A percentile compares a stretch with the other conserved stretches of the same genome.
Evolutionary conservation across 805 yeast species (phyloP).

Genomic region (Teunomyces atbi): DNA sequence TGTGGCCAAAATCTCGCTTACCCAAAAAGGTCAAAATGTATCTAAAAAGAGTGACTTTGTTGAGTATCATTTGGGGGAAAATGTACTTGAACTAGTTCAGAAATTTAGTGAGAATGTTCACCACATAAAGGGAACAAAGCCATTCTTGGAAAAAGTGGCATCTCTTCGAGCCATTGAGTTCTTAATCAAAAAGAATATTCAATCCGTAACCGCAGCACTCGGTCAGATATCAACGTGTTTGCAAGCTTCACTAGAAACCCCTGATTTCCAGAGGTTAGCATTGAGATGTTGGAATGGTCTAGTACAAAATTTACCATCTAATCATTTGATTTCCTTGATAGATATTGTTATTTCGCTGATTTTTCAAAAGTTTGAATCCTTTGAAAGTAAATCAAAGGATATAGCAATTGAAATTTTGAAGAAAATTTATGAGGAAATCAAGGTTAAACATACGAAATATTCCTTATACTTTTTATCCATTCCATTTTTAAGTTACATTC

Average conservation of each 20-base stretch:
- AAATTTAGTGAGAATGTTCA: slow-evolving; percentile 77
- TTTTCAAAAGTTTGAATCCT: slow-evolving; percentile 60
- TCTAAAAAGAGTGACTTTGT: slow-evolving; percentile 21
- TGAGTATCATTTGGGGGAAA: slow-evolving; percentile 21
- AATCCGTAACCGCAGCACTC: slow-evolving; percentile 53
- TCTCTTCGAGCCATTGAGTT: slow-evolving; percentile 74
- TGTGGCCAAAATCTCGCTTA: slow-evolving; percentile 29
- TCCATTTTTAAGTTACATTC: slow-evolving; percentile 33
- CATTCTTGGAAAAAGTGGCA: slow-evolving; percentile 67
- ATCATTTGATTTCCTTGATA: slow-evolving; percentile 61
- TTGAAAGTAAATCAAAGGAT: slow-evolving; percentile 47
- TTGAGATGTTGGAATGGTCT: slow-evolving; percentile 68
- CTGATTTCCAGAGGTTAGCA: slow-evolving; percentile 58
- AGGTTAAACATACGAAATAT: slow-evolving; percentile 37
- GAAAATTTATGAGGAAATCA: slow-evolving; percentile 29
- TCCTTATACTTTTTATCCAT: slow-evolving; percentile 54
- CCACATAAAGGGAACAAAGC: slow-evolving; percentile 67
- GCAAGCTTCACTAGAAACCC: slow-evolving; percentile 70
- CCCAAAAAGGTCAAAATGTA: slow-evolving; percentile 12
- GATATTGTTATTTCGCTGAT: slow-evolving; percentile 74
- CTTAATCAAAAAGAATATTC: slow-evolving; percentile 55
- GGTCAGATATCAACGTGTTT: slow-evolving; percentile 87
- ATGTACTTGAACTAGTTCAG: slow-evolving; percentile 71
- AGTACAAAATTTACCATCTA: slow-evolving; percentile 52
- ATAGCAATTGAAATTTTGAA: slow-evolving; percentile 54